Base-by-base conservation (phyloP, 2,329 filamentous ascomycete species). In the Trichoderma citrinoviride region DNA sequence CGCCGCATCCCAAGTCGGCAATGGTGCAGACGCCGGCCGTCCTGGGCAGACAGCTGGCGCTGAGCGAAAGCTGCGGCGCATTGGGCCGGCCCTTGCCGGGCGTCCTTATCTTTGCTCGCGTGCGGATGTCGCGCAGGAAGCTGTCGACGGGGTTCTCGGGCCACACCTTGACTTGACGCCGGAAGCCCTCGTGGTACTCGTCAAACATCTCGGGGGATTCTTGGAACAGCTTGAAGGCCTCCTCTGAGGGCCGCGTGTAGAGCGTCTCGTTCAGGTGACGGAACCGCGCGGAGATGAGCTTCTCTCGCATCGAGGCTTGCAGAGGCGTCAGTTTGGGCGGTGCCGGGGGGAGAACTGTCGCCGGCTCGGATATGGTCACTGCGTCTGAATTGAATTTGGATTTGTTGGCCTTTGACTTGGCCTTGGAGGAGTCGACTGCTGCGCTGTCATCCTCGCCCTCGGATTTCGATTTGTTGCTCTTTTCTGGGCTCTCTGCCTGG, bases 171-270 rank as follows among this genome's bases (percentile, higher is more conserved):
- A 98, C 95, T 79, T 99, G 95, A 61, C 93, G 91, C 1, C 93
- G 90, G 83, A 99, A 99, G 40, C 95, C 95, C 67, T 93, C 90
- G 79, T 99, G 95, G 78, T 99, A 99, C 78, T 98, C 93, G 70
- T 87, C 84, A 79, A 98, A 99, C 84, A 98, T 93, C 74, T 96
- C 92, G 0, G 95, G 95, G 56, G 91, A 92, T 40, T 90, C 83
- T 58, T 86, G 82, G 81, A 99, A 98, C 25, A 98, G 87, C 57
- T 84, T 80, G 70, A 95, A 87, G n/a, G 95, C 91, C 69, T 95
- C 88, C 41, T 83, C 82, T 0, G 95, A 99, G 1, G 93, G 91
- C 7, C 89, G 91, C 5, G 94, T 98, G 80, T 99, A 99, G 15
- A 99, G 88, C 0, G 92, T 94, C 80, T 99, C 91, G 77, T 99